Evolutionary conservation across 345 rosid genomes (phyloP).

Genomic region (Melastoma malabathricum): DNA sequence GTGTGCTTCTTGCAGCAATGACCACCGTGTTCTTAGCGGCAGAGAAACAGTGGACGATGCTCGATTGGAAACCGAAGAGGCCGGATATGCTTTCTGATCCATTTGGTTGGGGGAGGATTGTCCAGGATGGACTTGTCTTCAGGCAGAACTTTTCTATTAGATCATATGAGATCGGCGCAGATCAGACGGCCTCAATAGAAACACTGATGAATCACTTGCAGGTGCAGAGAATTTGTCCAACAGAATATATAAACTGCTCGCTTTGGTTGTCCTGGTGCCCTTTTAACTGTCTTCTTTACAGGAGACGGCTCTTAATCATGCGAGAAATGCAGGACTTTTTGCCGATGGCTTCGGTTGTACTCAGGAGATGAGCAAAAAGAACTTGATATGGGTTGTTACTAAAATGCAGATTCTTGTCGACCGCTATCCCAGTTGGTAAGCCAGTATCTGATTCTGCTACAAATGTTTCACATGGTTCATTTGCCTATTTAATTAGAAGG

Average conservation of each 20-base stretch:
- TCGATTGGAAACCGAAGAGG: slow-evolving; percentile 81
- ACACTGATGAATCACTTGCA: slow-evolving; percentile 86
- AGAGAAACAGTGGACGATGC: slow-evolving; percentile 75
- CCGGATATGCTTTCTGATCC: slow-evolving; percentile 69
- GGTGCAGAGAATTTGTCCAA: slow-evolving; percentile 15
- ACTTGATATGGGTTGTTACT: slow-evolving; percentile 82
- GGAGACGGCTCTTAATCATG: slow-evolving; percentile 94
- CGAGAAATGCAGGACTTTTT: slow-evolving; percentile 57
- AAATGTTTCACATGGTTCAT: not conserved
- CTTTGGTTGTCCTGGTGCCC: too few species aligned
- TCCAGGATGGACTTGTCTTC: slow-evolving; percentile 68
- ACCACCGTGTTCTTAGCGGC: too few species aligned
- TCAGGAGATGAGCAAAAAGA: slow-evolving; percentile 76
- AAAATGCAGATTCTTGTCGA: slow-evolving; percentile 82
- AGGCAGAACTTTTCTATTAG: slow-evolving; percentile 74
- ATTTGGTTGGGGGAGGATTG: slow-evolving; percentile 63
- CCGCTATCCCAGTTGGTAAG: slow-evolving; percentile 87
- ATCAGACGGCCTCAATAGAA: slow-evolving; percentile 83
- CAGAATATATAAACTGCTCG: too few species aligned
- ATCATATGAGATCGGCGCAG: slow-evolving; percentile 91
- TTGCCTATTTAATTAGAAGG: too few species aligned
- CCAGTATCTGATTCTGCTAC: not conserved
- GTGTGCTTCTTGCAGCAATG: too few species aligned
- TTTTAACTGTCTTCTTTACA: slow-evolving; percentile 4
- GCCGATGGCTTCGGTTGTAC: slow-evolving; percentile 92